These are phyloP conservation scores for Taxawa tesnikishii DNA, from an alignment of 2,329 filamentous ascomycete genomes.

Conservation along the genomic window DNA sequence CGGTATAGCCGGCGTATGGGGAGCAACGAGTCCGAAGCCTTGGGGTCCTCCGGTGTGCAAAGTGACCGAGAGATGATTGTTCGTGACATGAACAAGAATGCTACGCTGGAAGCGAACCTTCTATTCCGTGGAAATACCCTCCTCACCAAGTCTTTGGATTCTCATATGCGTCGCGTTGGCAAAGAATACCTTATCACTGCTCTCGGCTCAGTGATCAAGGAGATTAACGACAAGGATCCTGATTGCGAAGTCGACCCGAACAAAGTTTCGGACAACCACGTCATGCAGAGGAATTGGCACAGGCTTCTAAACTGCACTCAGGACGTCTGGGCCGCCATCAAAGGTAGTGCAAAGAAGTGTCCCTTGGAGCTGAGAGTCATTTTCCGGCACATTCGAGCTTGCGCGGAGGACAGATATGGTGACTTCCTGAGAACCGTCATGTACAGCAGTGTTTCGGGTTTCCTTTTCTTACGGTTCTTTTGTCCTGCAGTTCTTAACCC, in stretches of 20 bases:
- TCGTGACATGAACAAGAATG: constrained; percentile 64
- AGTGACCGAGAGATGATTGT: constrained; percentile 61
- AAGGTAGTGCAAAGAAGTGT: constrained; percentile 59
- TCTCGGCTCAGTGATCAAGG: constrained; percentile 69
- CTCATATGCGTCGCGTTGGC: constrained; percentile 88
- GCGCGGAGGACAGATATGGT: constrained; percentile 88
- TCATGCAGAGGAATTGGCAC: constrained; percentile 74
- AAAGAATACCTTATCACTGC: constrained; percentile 87
- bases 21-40: constrained; percentile 51
- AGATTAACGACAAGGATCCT: constrained; percentile 82
- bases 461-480: constrained; percentile 88
- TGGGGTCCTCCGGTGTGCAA: constrained; percentile 5
- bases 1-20: constrained; percentile 60
- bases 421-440: constrained; percentile 81
- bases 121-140: constrained; percentile 92
- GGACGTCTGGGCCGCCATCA: constrained; percentile 76
- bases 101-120: constrained; percentile 81
- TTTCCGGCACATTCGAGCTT: constrained; percentile 81
- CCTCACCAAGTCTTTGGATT: constrained; percentile 83
- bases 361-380: constrained; percentile 74
- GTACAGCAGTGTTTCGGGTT: constrained; percentile 91
- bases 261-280: constrained; percentile 52
- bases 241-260: constrained; percentile 95
- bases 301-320: constrained; percentile 64
- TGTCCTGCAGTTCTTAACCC: constrained; percentile 94